Percentiles rank a stretch among this genome's conserved stretches.
phyloP scores from a whole-genome alignment of 768 basidiomycete species.

The Podaxis rugospora region DNA sequence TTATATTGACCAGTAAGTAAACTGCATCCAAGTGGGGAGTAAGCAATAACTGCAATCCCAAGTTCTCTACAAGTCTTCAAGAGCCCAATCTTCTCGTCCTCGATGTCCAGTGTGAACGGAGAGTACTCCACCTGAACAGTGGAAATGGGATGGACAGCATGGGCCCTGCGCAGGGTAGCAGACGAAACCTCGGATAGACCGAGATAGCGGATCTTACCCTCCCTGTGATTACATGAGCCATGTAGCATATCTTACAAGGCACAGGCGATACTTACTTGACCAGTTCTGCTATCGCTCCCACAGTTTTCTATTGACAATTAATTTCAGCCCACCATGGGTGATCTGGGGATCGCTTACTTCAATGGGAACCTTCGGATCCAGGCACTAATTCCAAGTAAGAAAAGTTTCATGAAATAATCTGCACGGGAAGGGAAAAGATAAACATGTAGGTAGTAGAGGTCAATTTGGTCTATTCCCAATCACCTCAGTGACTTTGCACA shows the following conservation, averaged over 20 bases:
- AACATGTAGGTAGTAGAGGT: conserved; percentile 43
- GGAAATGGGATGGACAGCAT: conserved; percentile 44
- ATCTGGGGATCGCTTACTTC: conserved; percentile 26
- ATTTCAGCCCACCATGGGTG: not conserved
- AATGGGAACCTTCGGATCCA: conserved; percentile 41
- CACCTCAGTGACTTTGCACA: conserved; percentile 35
- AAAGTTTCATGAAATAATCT: not conserved
- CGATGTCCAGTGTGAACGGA: conserved; percentile 44
- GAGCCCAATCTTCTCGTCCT: conserved; percentile 36
- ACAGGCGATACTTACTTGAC: conserved; percentile 34
- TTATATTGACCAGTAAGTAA: conserved; percentile 41
- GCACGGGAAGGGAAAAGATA: not conserved
- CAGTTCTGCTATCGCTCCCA: conserved; percentile 46
- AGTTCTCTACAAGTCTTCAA: conserved; percentile 43
- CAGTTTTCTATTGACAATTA: conserved; percentile 25
- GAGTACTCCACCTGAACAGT: conserved; percentile 50
- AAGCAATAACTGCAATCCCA: conserved; percentile 45
- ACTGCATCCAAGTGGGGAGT: conserved; percentile 49
- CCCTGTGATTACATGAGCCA: conserved; percentile 13
- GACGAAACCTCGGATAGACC: conserved; percentile 51
- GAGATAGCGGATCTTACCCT: conserved; percentile 43
- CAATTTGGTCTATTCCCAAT: conserved; percentile 37
- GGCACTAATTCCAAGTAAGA: conserved; percentile 18
- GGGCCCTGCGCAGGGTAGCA: conserved; percentile 43
- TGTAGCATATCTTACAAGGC: not conserved